Percentiles rank a stretch among this genome's conserved stretches.
Evolutionary conservation across 2,329 filamentous ascomycete genomes (phyloP).

Genomic region (Aschersonia sp.): DNA sequence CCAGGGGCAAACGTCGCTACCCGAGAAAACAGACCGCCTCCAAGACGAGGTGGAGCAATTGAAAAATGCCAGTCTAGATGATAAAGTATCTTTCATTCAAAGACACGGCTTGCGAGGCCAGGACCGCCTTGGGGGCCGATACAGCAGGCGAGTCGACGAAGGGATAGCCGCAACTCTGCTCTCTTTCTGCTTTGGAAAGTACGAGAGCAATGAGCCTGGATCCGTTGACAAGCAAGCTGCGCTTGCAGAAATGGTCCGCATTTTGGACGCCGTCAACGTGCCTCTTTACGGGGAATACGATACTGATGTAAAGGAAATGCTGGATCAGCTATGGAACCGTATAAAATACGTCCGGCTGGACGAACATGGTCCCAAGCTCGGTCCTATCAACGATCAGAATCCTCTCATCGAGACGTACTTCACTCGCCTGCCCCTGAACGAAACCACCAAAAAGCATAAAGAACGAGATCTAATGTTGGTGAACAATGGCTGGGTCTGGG

Average conservation of each 20-base stretch:
- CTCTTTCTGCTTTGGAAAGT: conserved; percentile 39
- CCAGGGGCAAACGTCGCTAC: conserved; percentile 39
- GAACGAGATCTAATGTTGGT: conserved; percentile 66
- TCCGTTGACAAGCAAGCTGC: conserved; percentile 34
- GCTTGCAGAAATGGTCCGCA: conserved; percentile 38
- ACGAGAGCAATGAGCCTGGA: conserved; percentile 31
- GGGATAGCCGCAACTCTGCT: conserved; percentile 45
- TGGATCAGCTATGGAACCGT: conserved; percentile 85
- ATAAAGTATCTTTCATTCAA: conserved; percentile 47
- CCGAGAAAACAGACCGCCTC: conserved; percentile 24
- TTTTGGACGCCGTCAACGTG: conserved; percentile 76
- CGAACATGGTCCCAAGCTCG: conserved; percentile 74
- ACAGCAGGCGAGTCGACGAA: conserved; percentile 57
- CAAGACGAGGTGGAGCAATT: conserved; percentile 30
- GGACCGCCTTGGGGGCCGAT: conserved; percentile 68
- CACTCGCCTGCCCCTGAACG: conserved; percentile 70
- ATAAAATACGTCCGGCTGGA: conserved; percentile 94
- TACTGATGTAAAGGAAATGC: conserved; percentile 62
- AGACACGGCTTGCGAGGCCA: conserved; percentile 55
- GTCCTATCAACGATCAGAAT: conserved; percentile 59
- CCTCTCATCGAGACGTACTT: conserved; percentile 93
- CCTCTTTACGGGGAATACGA: conserved; percentile 90
- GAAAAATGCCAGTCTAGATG: conserved; percentile 26
- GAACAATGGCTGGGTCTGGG: conserved; percentile 99
- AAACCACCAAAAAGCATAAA: conserved; percentile 61